Conservation (phyloP, 2,329 filamentous ascomycete species). For the Ophiostoma quercus region DNA sequence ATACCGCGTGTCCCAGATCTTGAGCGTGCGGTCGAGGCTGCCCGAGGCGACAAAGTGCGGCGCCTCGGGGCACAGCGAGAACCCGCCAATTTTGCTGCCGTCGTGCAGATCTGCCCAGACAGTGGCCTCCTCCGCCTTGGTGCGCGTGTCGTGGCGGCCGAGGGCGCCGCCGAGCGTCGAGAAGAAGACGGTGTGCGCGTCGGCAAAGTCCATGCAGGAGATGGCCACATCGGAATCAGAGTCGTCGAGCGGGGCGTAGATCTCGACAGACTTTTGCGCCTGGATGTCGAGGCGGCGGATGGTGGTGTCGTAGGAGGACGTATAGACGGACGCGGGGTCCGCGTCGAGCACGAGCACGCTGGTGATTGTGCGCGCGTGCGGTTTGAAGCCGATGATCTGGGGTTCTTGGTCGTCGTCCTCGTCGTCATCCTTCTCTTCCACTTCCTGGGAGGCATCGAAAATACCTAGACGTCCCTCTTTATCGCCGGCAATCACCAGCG, state of each 20-base stretch:
- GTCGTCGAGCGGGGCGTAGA: conserved; percentile 68
- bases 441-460: conserved; percentile 76
- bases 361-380: conserved; percentile 82
- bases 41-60: conserved; percentile 84
- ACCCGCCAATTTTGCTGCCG: conserved; percentile 86
- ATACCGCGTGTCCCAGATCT: conserved; percentile 79
- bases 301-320: conserved; percentile 87
- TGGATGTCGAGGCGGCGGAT: conserved; percentile 81
- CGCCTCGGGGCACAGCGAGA: conserved; percentile 72
- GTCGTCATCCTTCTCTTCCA: conserved; percentile 48
- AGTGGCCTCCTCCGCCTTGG: conserved; percentile 49
- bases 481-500: conserved; percentile 87
- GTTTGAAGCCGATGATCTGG: conserved; percentile 82
- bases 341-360: conserved; percentile 72
- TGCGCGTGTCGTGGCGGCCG: conserved; percentile 73
- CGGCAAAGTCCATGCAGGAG: conserved; percentile 76
- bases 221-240: conserved; percentile 62
- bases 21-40: conserved; percentile 80
- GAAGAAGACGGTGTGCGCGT: conserved; percentile 75
- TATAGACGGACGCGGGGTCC: conserved; percentile 71
- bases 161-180: conserved; percentile 78
- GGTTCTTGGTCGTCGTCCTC: conserved; percentile 64
- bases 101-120: conserved; percentile 68
- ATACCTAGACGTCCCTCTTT: conserved; percentile 88
- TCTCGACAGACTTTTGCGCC: conserved; percentile 71